A percentile compares a stretch with the other conserved stretches of the same genome.
Conservation (phyloP, 345 rosid genomes). For the Capsella bursapastoris region DNA sequence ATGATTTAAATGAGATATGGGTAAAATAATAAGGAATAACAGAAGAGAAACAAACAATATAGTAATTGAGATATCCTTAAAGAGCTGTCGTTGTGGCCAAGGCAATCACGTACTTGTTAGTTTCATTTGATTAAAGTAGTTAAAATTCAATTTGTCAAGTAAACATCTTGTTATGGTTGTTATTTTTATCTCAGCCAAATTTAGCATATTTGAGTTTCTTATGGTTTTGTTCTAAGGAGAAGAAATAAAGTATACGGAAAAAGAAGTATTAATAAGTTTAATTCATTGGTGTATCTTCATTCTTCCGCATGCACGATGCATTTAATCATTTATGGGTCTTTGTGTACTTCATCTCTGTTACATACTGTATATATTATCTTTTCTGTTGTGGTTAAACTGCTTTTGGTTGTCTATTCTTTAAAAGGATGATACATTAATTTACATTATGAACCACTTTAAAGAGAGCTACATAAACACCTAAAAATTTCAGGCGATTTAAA, state of each 20-base stretch:
- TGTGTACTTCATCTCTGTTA: background rate
- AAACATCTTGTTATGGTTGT: background rate
- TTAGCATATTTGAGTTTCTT: background rate
- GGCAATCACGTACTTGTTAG: too few relatives aligned
- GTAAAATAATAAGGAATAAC: too few relatives aligned
- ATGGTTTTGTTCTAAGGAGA: background rate
- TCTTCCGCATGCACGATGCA: background rate
- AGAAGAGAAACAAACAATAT: too few relatives aligned
- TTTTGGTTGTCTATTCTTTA: background rate
- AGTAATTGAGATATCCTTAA: too few relatives aligned
- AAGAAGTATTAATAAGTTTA: background rate
- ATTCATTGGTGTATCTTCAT: background rate
- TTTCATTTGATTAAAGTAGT: background rate
- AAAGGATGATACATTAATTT: background rate
- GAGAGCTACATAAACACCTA: background rate
- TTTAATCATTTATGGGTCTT: background rate
- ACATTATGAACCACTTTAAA: background rate
- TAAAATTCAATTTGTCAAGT: background rate
- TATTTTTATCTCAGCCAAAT: background rate
- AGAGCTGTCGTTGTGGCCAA: too few relatives aligned
- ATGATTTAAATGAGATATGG: too few relatives aligned
- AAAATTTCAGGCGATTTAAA: background rate
- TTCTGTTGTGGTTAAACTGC: background rate
- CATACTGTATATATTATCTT: background rate
- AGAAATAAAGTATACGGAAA: background rate